Evolutionary conservation across 1,284 basidiomycete genomes (phyloP).

Genomic region (Fistulinella cinereoalba): DNA sequence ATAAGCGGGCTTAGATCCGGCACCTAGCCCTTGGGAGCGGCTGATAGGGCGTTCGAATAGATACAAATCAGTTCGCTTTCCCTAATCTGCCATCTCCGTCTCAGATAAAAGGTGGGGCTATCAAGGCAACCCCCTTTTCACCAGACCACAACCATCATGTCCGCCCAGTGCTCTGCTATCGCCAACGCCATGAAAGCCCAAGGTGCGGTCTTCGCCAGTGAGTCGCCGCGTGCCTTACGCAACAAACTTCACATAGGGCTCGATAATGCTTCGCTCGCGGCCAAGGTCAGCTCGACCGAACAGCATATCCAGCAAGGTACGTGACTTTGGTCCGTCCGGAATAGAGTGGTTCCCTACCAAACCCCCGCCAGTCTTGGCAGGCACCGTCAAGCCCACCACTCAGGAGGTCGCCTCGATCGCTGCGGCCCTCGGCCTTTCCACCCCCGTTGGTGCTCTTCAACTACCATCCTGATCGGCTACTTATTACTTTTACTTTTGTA

Average conservation of each 20-base stretch:
- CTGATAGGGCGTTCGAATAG: neutral
- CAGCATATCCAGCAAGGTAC: conserved; percentile 53
- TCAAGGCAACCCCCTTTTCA: conserved; percentile 1
- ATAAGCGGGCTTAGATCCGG: neutral
- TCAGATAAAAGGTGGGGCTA: conserved; percentile 15
- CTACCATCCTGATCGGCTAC: neutral
- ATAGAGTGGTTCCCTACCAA: neutral
- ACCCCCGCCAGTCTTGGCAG: conserved; percentile 49
- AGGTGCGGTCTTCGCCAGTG: conserved; percentile 35
- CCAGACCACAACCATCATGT: conserved; percentile 38
- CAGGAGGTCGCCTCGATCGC: conserved; percentile 55
- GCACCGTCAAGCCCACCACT: conserved; percentile 41
- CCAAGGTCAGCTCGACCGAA: conserved; percentile 39
- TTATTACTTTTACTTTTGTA: neutral
- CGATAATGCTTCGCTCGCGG: conserved; percentile 48
- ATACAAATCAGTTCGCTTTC: conserved; percentile 14
- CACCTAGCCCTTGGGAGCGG: too few species aligned
- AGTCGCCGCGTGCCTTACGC: neutral
- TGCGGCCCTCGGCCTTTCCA: conserved; percentile 42
- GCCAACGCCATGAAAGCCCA: conserved; percentile 48
- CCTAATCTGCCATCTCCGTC: conserved; percentile 8
- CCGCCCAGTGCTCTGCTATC: conserved; percentile 53
- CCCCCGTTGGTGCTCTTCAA: conserved; percentile 11
- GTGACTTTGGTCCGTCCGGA: conserved; percentile 18
- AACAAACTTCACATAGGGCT: conserved; percentile 41